A percentile compares a stretch with the other conserved stretches of the same genome.
Evolutionary conservation across 1,284 basidiomycete species (phyloP).

Genomic region (Cutaneotrichosporon daszewskae): DNA sequence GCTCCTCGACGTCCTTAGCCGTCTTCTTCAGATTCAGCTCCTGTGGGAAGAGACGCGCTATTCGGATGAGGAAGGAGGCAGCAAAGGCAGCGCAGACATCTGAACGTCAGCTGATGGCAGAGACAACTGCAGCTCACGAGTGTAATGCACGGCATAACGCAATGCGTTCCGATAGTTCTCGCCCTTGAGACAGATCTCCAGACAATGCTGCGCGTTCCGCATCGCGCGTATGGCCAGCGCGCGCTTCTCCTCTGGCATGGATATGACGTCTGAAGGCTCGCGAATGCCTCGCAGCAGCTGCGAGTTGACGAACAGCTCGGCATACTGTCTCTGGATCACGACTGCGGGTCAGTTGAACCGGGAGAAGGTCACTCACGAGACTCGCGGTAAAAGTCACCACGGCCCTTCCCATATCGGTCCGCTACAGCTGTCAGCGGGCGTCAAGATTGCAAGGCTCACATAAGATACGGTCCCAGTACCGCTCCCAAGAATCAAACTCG

Average conservation of each 20-base stretch:
- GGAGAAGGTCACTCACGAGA: slow-evolving; percentile 24
- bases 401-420: slow-evolving; percentile 39
- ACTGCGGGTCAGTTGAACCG: slow-evolving; percentile 17
- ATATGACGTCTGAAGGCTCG: slow-evolving; percentile 41
- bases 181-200: slow-evolving; percentile 44
- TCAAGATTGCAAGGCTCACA: slow-evolving; percentile 13
- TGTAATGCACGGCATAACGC: slow-evolving; percentile 60
- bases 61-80: slow-evolving; percentile 77
- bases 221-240: slow-evolving; percentile 45
- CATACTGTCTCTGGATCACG: slow-evolving; percentile 41
- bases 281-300: slow-evolving; percentile 45
- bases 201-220: slow-evolving; percentile 45
- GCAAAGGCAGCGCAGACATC: slow-evolving; percentile 89
- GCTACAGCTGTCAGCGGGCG: no score
- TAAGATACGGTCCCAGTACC: slow-evolving; percentile 46
- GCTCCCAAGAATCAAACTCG: slow-evolving; percentile 47
- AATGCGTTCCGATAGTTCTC: slow-evolving; percentile 72
- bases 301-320: slow-evolving; percentile 47
- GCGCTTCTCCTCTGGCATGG: slow-evolving; percentile 46
- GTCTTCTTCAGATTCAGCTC: slow-evolving; percentile 74
- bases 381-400: slow-evolving; percentile 45
- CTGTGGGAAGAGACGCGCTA: slow-evolving; percentile 77
- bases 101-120: slow-evolving; percentile 49
- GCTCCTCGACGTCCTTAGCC: slow-evolving; percentile 67
- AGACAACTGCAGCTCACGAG: slow-evolving; percentile 47